Conservation (phyloP, 2,329 filamentous ascomycete species). For the Pseudocercospora pini-densiflorae region DNA sequence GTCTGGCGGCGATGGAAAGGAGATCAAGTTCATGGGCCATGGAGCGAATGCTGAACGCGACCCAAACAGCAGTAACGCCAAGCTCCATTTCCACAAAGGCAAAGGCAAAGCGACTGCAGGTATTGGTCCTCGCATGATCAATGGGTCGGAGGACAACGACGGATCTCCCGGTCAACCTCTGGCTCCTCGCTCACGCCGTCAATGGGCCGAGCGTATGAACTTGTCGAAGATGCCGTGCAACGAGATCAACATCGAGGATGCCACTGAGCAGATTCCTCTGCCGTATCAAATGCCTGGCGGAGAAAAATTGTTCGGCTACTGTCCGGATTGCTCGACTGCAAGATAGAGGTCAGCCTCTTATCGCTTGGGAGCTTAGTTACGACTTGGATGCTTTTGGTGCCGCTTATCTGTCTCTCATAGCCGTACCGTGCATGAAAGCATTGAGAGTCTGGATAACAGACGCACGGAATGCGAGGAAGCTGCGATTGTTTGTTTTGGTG, state of each 20-base stretch:
- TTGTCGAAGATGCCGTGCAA: slow-evolving; percentile 27
- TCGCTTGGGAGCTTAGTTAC: neutral
- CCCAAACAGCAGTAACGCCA: slow-evolving; percentile 31
- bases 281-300: neutral
- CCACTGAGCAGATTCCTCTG: slow-evolving; percentile 28
- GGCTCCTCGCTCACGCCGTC: slow-evolving; percentile 32
- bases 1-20: slow-evolving; percentile 41
- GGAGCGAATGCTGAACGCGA: slow-evolving; percentile 39
- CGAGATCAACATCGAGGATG: slow-evolving; percentile 28
- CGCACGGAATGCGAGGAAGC: neutral
- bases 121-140: slow-evolving; percentile 25
- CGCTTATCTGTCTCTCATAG: neutral
- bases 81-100: slow-evolving; percentile 23
- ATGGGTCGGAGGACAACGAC: slow-evolving; percentile 16
- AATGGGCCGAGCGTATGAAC: slow-evolving; percentile 33
- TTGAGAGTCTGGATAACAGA: slow-evolving; percentile 4
- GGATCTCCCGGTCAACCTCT: slow-evolving; percentile 26
- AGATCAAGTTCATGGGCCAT: slow-evolving; percentile 42
- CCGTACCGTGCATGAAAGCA: neutral
- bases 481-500: neutral
- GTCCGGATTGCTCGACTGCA: slow-evolving; percentile 9
- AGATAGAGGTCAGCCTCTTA: neutral
- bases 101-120: slow-evolving; percentile 4
- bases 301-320: slow-evolving; percentile 11
- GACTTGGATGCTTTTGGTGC: slow-evolving; percentile 6